Percentiles rank a stretch among this genome's conserved stretches.
Conservation (phyloP, 441 rosid genomes). For the Metrosideros polymorpha region DNA sequence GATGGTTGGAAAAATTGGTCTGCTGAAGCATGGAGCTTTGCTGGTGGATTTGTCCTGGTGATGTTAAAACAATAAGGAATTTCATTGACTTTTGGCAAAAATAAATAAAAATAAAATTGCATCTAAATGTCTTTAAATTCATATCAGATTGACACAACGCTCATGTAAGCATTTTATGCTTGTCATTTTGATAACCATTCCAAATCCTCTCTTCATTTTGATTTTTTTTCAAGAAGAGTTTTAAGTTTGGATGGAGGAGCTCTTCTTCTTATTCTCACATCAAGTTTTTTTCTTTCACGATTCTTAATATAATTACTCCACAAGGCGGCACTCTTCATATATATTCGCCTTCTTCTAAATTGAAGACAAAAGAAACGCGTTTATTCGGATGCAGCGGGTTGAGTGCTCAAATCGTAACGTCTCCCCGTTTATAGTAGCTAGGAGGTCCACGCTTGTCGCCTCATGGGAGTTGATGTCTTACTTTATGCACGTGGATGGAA, state of each 20-base stretch:
- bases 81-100: background rate
- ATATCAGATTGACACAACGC: background rate
- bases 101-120: background rate
- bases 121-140: background rate
- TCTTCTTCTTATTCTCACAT: background rate
- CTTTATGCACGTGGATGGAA: background rate
- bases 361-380: background rate
- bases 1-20: background rate
- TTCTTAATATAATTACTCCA: background rate
- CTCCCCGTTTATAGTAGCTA: too few relatives aligned
- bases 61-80: background rate
- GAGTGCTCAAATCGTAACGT: background rate
- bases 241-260: background rate
- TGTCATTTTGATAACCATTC: background rate
- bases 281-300: background rate
- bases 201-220: background rate
- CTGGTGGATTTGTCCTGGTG: background rate
- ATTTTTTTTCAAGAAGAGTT: background rate
- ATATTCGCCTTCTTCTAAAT: background rate
- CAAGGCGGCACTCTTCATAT: background rate
- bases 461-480: background rate
- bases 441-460: background rate
- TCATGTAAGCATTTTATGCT: background rate
- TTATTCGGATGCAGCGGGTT: background rate
- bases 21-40: background rate